These are phyloP conservation scores for Beauveria caledonica DNA, from an alignment of 2,329 filamentous ascomycete genomes.

Conservation along the genomic window DNA sequence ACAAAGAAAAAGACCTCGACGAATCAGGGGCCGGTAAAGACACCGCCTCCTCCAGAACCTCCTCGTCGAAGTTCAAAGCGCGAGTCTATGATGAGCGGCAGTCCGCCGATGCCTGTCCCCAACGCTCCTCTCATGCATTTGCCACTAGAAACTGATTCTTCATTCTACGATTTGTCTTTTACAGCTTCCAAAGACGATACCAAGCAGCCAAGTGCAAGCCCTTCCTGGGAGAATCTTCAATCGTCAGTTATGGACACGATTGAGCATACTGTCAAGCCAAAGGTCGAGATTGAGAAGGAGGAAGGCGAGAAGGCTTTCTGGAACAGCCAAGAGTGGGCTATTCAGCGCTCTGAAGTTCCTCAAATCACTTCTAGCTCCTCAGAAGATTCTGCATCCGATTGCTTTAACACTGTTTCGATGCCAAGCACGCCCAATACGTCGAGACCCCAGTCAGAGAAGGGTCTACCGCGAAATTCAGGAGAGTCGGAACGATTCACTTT, in stretches of 20 bases:
- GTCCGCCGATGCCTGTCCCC: conserved; percentile 4
- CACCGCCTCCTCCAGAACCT: conserved; percentile 19
- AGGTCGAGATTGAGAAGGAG: not conserved
- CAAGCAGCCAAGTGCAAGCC: conserved; percentile 10
- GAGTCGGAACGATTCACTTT: conserved; percentile 2
- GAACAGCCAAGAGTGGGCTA: conserved; percentile 10
- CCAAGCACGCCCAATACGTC: conserved; percentile 33
- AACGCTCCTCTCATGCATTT: not conserved
- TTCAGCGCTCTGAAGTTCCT: conserved; percentile 11
- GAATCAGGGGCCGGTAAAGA: not conserved
- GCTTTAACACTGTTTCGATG: conserved; percentile 26
- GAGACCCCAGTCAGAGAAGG: conserved; percentile 32
- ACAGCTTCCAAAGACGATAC: not conserved
- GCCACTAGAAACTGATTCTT: not conserved
- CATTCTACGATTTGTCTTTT: not conserved
- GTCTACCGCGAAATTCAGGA: conserved; percentile 15
- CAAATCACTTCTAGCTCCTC: conserved; percentile 23
- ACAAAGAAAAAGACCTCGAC: not conserved
- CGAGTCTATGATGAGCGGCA: conserved; percentile 14
- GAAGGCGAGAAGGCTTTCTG: conserved; percentile 8
- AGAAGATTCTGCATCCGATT: conserved; percentile 31
- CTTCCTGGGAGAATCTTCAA: conserved; percentile 16
- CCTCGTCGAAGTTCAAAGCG: conserved; percentile 22
- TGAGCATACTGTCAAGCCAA: conserved; percentile 12
- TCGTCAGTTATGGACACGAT: conserved; percentile 16